Evolutionary conservation across 2,329 filamentous ascomycete species (phyloP).

Genomic region (Clarireedia homoeocarpa): DNA sequence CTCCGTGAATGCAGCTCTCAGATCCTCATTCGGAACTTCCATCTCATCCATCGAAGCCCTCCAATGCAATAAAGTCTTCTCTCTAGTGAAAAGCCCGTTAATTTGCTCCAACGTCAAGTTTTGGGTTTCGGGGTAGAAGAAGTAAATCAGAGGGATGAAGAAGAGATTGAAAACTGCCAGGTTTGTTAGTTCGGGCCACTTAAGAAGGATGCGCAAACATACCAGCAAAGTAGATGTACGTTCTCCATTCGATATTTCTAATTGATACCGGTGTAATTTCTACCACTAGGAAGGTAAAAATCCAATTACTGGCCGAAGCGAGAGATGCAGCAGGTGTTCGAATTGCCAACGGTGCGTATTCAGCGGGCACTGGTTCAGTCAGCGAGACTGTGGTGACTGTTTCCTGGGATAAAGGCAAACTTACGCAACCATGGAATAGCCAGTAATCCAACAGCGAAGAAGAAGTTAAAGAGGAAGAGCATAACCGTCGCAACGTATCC

Average conservation of each 20-base stretch:
- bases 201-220: constrained; percentile 1
- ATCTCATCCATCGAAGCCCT: background rate
- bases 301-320: constrained; percentile 41
- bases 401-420: constrained; percentile 33
- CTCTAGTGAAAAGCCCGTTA: constrained; percentile 24
- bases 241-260: constrained; percentile 16
- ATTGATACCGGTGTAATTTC: constrained; percentile 38
- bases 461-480: constrained; percentile 26
- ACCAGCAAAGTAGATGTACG: constrained; percentile 28
- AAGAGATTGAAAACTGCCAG: background rate
- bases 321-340: constrained; percentile 22
- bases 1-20: background rate
- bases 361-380: constrained; percentile 43
- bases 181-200: background rate
- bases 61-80: background rate
- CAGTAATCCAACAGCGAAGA: constrained; percentile 34
- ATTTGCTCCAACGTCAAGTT: constrained; percentile 44
- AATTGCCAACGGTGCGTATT: constrained; percentile 35
- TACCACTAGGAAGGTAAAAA: constrained; percentile 62
- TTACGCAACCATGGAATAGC: constrained; percentile 42
- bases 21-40: background rate
- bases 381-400: constrained; percentile 35
- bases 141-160: constrained; percentile 35
- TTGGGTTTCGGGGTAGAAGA: constrained; percentile 45
- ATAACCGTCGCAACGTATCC: constrained; percentile 34